Conservation (phyloP, 768 basidiomycete genomes). For the Guyanaporus albipodus region DNA sequence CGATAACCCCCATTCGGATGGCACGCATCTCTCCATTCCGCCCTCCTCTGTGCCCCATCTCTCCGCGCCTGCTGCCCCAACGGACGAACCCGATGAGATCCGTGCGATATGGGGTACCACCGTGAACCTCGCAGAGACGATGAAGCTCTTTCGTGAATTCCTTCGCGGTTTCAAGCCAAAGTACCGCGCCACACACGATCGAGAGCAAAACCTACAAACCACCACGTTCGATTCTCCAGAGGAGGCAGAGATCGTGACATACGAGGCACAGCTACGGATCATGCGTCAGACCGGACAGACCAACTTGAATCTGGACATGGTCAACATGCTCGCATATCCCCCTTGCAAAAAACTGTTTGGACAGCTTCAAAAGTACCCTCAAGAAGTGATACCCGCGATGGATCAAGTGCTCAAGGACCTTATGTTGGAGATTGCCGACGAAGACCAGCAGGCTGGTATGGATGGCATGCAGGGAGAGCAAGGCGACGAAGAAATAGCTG, state of each 20-base stretch:
- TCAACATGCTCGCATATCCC: constrained; percentile 84
- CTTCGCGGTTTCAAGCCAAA: constrained; percentile 91
- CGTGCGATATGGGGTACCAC: constrained; percentile 98
- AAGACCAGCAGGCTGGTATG: constrained; percentile 65
- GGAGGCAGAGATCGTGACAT: constrained; percentile 65
- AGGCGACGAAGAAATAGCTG: constrained; percentile 82
- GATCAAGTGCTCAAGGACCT: constrained; percentile 93
- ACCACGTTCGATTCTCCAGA: constrained; percentile 53
- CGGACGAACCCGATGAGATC: constrained; percentile 78
- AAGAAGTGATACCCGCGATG: constrained; percentile 96
- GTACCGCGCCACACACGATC: constrained; percentile 73
- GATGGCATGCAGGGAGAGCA: constrained; percentile 74
- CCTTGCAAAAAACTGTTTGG: constrained; percentile 76
- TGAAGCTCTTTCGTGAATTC: constrained; percentile 88
- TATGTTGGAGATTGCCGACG: constrained; percentile 83
- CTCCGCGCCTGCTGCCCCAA: constrained; percentile 57
- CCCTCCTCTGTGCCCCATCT: constrained; percentile 52
- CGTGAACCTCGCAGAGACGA: constrained; percentile 86
- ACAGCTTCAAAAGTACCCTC: constrained; percentile 90
- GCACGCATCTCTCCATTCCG: constrained; percentile 52
- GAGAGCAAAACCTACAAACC: constrained; percentile 51
- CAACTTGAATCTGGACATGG: constrained; percentile 86
- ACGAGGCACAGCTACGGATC: constrained; percentile 75
- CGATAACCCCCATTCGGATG: constrained; percentile 53
- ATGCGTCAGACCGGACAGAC: constrained; percentile 93